Evolutionary conservation across 1,284 basidiomycete species (phyloP).

Genomic region (Quambalaria eucalypti): DNA sequence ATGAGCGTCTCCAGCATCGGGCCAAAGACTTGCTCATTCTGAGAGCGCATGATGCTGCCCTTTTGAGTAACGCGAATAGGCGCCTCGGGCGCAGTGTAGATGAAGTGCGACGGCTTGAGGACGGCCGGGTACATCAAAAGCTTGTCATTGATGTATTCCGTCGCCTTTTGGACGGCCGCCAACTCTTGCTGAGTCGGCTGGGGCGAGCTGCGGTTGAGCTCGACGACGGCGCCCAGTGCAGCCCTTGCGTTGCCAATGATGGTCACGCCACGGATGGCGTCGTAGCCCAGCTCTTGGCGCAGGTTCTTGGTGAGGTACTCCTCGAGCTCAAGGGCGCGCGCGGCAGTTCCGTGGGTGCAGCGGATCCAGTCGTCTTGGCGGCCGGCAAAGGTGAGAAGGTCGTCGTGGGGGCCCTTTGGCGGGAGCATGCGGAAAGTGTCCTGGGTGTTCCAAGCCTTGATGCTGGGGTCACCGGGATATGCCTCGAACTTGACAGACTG

Average conservation of each 20-base stretch:
- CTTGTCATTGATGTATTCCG: neutral
- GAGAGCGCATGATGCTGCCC: neutral
- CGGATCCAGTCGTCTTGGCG: slow-evolving; percentile 1
- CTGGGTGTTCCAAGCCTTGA: neutral
- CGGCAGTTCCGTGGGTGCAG: neutral
- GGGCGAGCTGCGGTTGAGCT: neutral
- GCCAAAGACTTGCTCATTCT: neutral
- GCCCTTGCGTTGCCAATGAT: neutral
- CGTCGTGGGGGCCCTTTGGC: neutral
- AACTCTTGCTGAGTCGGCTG: neutral
- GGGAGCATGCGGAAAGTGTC: neutral
- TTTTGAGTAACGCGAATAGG: neutral
- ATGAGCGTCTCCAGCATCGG: neutral
- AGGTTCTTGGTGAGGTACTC: neutral
- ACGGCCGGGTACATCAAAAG: neutral
- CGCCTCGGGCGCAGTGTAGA: neutral
- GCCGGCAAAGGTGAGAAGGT: neutral
- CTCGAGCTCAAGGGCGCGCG: neutral
- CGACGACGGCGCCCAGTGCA: neutral
- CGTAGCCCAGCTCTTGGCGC: neutral
- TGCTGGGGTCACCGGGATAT: neutral
- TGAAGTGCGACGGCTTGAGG: neutral
- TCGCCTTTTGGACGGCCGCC: neutral
- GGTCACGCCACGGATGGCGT: neutral
- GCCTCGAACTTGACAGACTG: neutral